Conservation (phyloP, 148 eudicot genomes). For the Heliamphora exappendiculata region DNA sequence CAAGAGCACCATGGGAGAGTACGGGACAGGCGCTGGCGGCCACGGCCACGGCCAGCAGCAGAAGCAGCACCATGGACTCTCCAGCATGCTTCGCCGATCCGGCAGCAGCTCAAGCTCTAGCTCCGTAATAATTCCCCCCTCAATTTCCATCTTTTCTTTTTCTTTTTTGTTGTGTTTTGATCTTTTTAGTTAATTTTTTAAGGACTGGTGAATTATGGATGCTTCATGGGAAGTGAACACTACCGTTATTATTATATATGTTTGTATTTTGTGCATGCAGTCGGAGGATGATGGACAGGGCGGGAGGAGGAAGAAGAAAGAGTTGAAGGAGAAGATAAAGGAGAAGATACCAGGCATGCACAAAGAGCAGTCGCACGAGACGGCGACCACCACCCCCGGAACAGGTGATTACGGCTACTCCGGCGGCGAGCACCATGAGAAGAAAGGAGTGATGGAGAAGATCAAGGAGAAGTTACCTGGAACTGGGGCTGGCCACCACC, state of each 20-base stretch:
- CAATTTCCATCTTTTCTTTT: neutral
- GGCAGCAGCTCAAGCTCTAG: slow-evolving; percentile 81
- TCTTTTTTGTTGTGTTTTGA: neutral
- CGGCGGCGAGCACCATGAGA: slow-evolving; percentile 27
- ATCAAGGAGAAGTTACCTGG: slow-evolving; percentile 77
- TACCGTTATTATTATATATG: neutral
- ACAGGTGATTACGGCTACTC: slow-evolving; percentile 9
- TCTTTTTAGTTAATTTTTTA: neutral
- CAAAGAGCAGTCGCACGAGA: slow-evolving; percentile 17
- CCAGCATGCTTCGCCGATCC: slow-evolving; percentile 55
- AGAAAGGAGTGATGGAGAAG: slow-evolving; percentile 80
- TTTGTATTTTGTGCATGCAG: neutral
- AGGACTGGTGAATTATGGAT: no score
- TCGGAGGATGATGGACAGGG: slow-evolving; percentile 27
- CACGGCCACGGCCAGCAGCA: slow-evolving; percentile 10
- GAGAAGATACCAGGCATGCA: slow-evolving; percentile 59
- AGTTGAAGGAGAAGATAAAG: slow-evolving; percentile 58
- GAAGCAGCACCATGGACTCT: slow-evolving; percentile 8
- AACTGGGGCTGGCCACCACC: neutral
- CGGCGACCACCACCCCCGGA: slow-evolving; percentile 13
- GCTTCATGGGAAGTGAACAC: neutral
- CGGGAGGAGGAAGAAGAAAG: slow-evolving; percentile 62
- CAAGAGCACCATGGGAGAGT: slow-evolving; percentile 11
- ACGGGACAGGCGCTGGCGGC: neutral
- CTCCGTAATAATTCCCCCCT: slow-evolving; percentile 38